A percentile compares a stretch with the other conserved stretches of the same genome.
Conservation (phyloP, 2,329 filamentous ascomycete species). For the Aureobasidium mangrovei region DNA sequence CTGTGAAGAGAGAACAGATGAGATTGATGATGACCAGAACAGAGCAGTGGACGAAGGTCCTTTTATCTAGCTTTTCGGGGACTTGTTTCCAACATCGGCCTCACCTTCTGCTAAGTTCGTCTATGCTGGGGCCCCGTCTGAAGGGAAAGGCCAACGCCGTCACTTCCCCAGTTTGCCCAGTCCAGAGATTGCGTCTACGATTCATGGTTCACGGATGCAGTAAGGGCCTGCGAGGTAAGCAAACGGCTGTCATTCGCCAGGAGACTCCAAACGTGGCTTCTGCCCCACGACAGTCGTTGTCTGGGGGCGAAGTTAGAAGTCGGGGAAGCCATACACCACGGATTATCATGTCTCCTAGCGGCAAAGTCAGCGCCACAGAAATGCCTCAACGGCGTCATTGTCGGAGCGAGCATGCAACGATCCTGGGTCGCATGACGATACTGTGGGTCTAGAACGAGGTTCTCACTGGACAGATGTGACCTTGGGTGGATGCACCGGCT, state of each 20-base stretch:
- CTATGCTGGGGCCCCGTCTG: not conserved
- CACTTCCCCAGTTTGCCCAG: not conserved
- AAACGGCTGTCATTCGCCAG: not conserved
- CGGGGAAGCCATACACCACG: not conserved
- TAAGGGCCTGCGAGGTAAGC: not conserved
- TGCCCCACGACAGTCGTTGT: not conserved
- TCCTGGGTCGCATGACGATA: constrained; percentile 1
- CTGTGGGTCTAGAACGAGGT: not conserved
- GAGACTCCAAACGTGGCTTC: not conserved
- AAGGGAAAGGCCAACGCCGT: not conserved
- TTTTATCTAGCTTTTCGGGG: constrained; percentile 4
- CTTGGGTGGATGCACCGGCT: too few relatives aligned
- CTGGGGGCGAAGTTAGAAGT: not conserved
- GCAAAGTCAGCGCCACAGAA: not conserved
- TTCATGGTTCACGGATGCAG: not conserved
- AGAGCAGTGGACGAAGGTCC: not conserved
- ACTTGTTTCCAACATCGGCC: constrained; percentile 10
- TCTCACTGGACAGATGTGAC: not conserved
- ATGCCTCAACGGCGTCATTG: not conserved
- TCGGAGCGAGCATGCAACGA: constrained; percentile 5
- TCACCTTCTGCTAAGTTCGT: not conserved
- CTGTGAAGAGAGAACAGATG: not conserved
- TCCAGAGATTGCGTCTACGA: not conserved
- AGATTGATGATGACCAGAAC: not conserved
- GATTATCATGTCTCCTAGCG: constrained; percentile 10